These are phyloP conservation scores for Cladosporium velox DNA, from an alignment of 2,329 filamentous ascomycete genomes.

Conservation along the genomic window DNA sequence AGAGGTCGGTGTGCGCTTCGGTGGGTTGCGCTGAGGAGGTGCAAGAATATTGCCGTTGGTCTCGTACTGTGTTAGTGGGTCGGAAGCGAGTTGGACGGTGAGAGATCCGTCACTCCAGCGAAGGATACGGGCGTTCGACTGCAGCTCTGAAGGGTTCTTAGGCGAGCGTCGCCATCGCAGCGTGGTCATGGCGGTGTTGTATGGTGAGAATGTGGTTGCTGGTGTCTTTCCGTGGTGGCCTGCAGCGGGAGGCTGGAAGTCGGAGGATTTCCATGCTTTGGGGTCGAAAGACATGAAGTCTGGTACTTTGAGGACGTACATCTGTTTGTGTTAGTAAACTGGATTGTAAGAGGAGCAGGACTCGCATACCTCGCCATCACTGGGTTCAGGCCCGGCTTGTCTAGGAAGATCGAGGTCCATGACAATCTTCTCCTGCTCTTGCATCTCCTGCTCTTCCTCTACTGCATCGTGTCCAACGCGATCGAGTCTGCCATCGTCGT, in stretches of 20 bases:
- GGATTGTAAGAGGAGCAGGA: conserved; percentile 11
- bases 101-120: conserved; percentile 79
- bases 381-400: conserved; percentile 70
- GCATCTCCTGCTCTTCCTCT: conserved; percentile 48
- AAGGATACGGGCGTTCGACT: conserved; percentile 74
- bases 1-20: conserved; percentile 51
- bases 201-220: conserved; percentile 58
- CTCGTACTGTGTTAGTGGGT: conserved; percentile 70
- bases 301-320: conserved; percentile 71
- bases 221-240: conserved; percentile 55
- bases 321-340: conserved; percentile 44
- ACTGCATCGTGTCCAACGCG: conserved; percentile 55
- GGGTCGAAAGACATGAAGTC: conserved; percentile 71
- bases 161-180: conserved; percentile 70
- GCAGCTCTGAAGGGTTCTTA: conserved; percentile 63
- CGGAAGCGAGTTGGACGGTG: conserved; percentile 71
- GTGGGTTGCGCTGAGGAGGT: conserved; percentile 55
- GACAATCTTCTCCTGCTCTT: conserved; percentile 55
- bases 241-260: conserved; percentile 64
- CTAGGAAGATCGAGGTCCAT: conserved; percentile 67
- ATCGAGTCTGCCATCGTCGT: conserved; percentile 65
- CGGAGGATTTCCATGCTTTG: conserved; percentile 64
- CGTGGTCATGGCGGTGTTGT: conserved; percentile 65
- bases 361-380: conserved; percentile 64
- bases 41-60: conserved; percentile 70